Base-by-base conservation (phyloP, 352 stramenopile genomes). In the Phytophthora tubulina region DNA sequence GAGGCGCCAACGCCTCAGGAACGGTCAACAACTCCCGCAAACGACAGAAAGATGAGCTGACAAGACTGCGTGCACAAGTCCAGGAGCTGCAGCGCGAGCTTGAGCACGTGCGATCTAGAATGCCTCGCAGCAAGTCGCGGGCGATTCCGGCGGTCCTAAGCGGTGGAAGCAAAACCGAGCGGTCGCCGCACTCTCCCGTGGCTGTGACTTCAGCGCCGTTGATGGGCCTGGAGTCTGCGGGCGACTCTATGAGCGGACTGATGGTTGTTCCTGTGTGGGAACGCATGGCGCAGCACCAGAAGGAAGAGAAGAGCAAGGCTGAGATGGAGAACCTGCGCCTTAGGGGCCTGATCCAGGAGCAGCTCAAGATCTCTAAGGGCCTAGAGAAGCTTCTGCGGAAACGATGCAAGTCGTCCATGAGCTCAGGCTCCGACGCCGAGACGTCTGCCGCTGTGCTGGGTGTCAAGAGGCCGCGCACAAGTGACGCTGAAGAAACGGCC, bases 241-340 rank as follows among this genome's bases (percentile, higher is more conserved):
- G 46, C 6, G 50, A 66, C 30, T 49, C 32, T 1, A 68, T 42
- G 6, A 66, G 59, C 17, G 45, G 54, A 17, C 30, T 64, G 7
- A 50, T 73, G 30, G 67, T 77, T 0, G 62, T 80, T 17, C 66
- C 76, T 0, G 76, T 90, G 27, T 93, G 85, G 85, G 78, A 91
- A 49, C 81, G 80, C 49, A 88, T 93, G 67, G 85, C 85, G 15
- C 70, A 79, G 31, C 80, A 87, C 57, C 81, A 91, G 62, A 90
- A 89, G 46, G 81, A 90, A 49, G 81, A 89, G 59, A 88, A 88
- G 64, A 86, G 79, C 55, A 85, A 86, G 52, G 83, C 83, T 0
- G 81, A 91, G 77, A 89, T 89, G 80, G 81, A 93, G 62, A 93
- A 93, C 51, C 70, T 86, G 36, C 79, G 79, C 2, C 77, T 89